Evolutionary conservation across 73 alveolate species (phyloP), one percentile per base, ranked within the genome.

Genomic region (Loxodes magnus): DNA sequence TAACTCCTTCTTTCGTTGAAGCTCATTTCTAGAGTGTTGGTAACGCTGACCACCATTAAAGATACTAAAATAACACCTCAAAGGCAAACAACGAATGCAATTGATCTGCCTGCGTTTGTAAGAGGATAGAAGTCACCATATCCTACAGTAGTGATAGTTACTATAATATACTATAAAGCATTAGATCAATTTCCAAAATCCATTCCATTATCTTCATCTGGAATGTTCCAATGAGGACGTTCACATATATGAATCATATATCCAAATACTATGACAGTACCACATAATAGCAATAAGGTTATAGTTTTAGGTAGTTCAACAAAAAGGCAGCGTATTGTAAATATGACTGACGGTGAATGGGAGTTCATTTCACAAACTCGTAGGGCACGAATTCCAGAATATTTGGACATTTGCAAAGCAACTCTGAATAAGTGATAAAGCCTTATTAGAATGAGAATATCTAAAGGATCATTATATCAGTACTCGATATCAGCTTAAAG

Each of bases 131-230:
- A 26, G 28, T 65, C 80, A 20, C 80, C 80, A 61, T 65, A 65
- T 2, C 80, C 80, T 7, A 65, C 80, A 7, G 80, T 65, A 14
- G 80, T 61, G 67, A 65, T 65, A 4, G 80, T 60, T 29, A 58
- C 61, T 19, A 65, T 55, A 17, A 28, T 48, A 23, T 66, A 57
- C 80, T 76, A 65, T 54, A 65, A 60, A 0, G 67, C 31, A 42
- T 60, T 60, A 14, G 67, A 31, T 28, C 21, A 35, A 7, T 57
- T 34, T 5, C 36, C 5, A 3, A 43, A 46, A 43, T 25, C 69
- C 29, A 34, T 27, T 12, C 65, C 49, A 5, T 43, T 41, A 4
- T 19, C 21, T 5, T n/a, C 5, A 5, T 4, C 9, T 12, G 46
- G 22, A 9, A 10, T 12, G 26, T 27, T 30, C 0, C 66, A 22